These are phyloP conservation scores for Schizophyllum amplum DNA, from an alignment of 1,284 basidiomycete species.

Conservation along the genomic window DNA sequence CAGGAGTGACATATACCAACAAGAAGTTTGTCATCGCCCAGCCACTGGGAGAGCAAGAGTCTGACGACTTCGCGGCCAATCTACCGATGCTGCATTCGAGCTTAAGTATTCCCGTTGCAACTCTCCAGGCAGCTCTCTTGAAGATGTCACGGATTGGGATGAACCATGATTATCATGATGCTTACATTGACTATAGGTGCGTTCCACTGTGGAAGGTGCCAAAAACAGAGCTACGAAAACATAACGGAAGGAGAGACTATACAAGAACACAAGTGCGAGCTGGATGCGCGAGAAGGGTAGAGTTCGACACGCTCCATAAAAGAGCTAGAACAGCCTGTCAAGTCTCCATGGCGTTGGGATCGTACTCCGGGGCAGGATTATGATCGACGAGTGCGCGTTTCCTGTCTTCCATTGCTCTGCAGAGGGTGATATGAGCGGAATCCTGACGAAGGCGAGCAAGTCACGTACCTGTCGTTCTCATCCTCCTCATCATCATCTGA, in stretches of 20 bases:
- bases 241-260: background rate
- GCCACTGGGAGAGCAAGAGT: too few species aligned
- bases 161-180: too few species aligned
- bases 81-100: too few species aligned
- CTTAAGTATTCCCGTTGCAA: too few species aligned
- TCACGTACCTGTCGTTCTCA: constrained; percentile 25
- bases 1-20: too few species aligned
- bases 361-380: constrained; percentile 22
- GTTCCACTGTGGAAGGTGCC: background rate
- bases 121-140: too few species aligned
- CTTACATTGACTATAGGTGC: background rate
- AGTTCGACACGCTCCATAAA: background rate
- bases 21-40: too few species aligned
- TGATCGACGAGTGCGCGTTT: constrained; percentile 37
- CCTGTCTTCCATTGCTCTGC: constrained; percentile 30
- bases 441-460: constrained; percentile 2
- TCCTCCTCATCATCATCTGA: constrained; percentile 62
- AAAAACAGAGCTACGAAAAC: background rate
- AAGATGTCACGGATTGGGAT: too few species aligned
- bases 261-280: background rate
- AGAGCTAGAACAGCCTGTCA: constrained; percentile 15
- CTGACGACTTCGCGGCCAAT: too few species aligned
- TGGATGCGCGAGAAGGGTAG: background rate
- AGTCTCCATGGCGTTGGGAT: constrained; percentile 46
- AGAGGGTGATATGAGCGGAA: constrained; percentile 6